Evolutionary conservation across 495 filamentous ascomycete species (phyloP).

Genomic region (Lasiosphaeria miniovina): DNA sequence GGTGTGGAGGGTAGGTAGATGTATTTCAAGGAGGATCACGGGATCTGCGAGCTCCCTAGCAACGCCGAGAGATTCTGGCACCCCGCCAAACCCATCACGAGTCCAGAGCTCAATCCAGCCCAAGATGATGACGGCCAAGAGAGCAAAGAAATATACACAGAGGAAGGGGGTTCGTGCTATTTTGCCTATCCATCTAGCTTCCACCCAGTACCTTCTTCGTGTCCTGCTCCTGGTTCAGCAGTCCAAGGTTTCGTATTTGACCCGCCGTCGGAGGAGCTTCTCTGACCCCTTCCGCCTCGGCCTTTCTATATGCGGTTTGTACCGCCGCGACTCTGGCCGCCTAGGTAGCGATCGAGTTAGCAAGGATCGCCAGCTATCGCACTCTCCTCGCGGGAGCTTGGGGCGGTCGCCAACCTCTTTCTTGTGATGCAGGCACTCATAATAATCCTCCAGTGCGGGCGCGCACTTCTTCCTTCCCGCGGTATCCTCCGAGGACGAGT

Average conservation of each 20-base stretch:
- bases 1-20: too few relatives aligned
- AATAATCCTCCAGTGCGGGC: conserved; percentile 91
- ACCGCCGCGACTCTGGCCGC: conserved; percentile 70
- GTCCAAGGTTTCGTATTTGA: conserved; percentile 76
- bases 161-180: conserved; percentile 1
- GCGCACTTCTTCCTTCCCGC: conserved; percentile 85
- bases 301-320: conserved; percentile 84
- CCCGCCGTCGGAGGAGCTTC: conserved; percentile 71
- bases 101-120: neutral
- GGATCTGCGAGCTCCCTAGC: too few relatives aligned
- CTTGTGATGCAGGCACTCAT: conserved; percentile 96
- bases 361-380: neutral
- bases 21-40: too few relatives aligned
- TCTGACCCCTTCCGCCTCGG: conserved; percentile 68
- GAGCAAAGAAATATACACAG: conserved; percentile 21
- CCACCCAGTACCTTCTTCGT: conserved; percentile 58
- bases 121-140: neutral
- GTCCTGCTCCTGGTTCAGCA: conserved; percentile 79
- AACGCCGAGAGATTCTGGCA: neutral
- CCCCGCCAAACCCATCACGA: neutral
- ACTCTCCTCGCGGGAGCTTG: neutral
- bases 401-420: conserved; percentile 69
- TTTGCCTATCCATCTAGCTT: conserved; percentile 22
- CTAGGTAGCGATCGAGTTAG: conserved; percentile 45
- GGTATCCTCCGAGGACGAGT: conserved; percentile 67